Evolutionary conservation across 345 rosid species (phyloP).

Genomic region (Schrenkiella parvula): DNA sequence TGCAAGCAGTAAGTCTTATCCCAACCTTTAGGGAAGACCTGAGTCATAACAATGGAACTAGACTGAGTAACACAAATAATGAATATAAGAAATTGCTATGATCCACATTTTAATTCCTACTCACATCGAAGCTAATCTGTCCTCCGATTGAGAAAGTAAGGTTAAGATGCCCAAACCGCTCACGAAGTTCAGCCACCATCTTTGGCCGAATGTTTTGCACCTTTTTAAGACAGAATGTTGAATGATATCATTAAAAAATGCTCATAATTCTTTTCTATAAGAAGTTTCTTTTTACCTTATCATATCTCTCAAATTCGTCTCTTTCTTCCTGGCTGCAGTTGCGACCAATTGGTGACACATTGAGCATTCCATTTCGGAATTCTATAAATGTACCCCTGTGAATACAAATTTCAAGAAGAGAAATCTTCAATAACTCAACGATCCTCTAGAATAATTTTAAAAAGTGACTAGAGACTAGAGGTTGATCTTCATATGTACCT

Average conservation of each 20-base stretch:
- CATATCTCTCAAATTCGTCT: slow-evolving; percentile 91
- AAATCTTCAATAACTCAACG: neutral
- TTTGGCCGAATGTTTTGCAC: slow-evolving; percentile 75
- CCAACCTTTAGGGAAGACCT: slow-evolving; percentile 98
- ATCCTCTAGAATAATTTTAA: neutral
- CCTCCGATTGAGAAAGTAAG: slow-evolving; percentile 97
- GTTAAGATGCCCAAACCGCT: slow-evolving; percentile 87
- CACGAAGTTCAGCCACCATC: slow-evolving; percentile 79
- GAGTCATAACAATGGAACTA: slow-evolving; percentile 1
- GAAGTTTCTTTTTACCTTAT: slow-evolving; percentile 54
- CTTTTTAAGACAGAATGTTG: slow-evolving; percentile 41
- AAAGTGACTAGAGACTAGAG: slow-evolving; percentile 2
- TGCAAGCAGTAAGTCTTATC: slow-evolving; percentile 97
- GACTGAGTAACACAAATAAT: neutral
- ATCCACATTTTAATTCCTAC: slow-evolving; percentile 26
- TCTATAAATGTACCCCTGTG: slow-evolving; percentile 94
- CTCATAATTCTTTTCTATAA: neutral
- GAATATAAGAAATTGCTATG: neutral
- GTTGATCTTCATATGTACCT: slow-evolving; percentile 43
- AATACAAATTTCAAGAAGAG: slow-evolving; percentile 8
- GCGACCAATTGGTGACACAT: slow-evolving; percentile 95
- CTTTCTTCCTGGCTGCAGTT: slow-evolving; percentile 99
- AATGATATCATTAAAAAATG: neutral
- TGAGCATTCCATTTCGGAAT: slow-evolving; percentile 95
- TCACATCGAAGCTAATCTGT: slow-evolving; percentile 94